These are phyloP conservation scores for Teratosphaeria nubilosa DNA, from an alignment of 2,329 filamentous ascomycete genomes.

Conservation along the genomic window DNA sequence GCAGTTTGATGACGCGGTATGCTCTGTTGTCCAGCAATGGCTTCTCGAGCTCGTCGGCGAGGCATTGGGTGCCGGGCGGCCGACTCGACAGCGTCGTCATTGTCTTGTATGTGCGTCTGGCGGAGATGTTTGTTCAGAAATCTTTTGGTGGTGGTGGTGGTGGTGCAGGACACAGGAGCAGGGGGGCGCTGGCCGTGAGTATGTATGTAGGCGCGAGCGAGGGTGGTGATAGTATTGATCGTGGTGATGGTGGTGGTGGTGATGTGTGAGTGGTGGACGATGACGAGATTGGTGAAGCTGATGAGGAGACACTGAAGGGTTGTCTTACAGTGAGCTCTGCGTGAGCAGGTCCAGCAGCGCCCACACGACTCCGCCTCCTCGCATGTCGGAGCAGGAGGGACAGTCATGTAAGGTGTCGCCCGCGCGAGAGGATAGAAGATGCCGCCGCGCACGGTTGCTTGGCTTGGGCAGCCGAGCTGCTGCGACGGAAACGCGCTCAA, in stretches of 20 bases:
- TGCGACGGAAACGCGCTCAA: background rate
- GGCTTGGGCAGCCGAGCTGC: background rate
- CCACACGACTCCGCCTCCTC: background rate
- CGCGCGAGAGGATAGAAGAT: background rate
- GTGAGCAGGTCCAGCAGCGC: background rate
- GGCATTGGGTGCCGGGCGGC: slow-evolving; percentile 17
- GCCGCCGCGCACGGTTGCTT: background rate
- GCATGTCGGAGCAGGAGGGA: background rate
- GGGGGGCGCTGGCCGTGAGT: background rate
- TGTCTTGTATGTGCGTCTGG: background rate
- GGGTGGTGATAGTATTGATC: background rate
- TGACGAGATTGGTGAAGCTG: background rate
- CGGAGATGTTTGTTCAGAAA: background rate
- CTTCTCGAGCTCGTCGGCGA: slow-evolving; percentile 64
- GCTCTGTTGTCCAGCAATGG: slow-evolving; percentile 74
- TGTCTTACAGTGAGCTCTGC: slow-evolving; percentile 1
- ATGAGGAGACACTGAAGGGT: background rate
- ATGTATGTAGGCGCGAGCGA: background rate
- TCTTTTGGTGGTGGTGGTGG: background rate
- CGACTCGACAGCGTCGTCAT: background rate
- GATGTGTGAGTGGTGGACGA: background rate
- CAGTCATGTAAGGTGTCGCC: background rate
- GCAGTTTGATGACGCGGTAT: slow-evolving; percentile 76
- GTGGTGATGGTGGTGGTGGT: background rate
- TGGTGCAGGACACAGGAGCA: background rate